These are phyloP conservation scores for Vitellaria paradoxa DNA, from an alignment of 179 eudicot genomes.

Conservation along the genomic window DNA sequence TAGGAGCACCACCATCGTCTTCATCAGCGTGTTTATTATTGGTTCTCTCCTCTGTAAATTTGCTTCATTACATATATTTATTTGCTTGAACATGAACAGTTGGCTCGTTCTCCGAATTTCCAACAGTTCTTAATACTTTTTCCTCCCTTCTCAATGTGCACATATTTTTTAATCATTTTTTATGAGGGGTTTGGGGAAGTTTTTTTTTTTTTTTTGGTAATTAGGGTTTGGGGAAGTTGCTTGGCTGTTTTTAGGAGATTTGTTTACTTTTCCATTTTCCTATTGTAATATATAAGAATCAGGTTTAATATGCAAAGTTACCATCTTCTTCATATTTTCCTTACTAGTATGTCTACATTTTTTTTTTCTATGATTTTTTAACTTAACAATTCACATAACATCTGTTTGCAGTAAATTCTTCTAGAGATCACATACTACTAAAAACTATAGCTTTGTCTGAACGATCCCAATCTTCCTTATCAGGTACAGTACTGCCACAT, in stretches of 20 bases:
- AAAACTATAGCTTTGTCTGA: too few species aligned
- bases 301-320: neutral
- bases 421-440: constrained; percentile 35
- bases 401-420: constrained; percentile 34
- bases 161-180: neutral
- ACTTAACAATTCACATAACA: neutral
- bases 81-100: neutral
- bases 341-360: neutral
- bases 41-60: neutral
- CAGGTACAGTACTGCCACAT: constrained; percentile 39
- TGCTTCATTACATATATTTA: neutral
- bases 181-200: too few species aligned
- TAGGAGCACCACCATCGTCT: neutral
- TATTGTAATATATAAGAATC: neutral
- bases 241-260: neutral
- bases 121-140: neutral
- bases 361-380: neutral
- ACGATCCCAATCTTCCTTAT: constrained; percentile 39
- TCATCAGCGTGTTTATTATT: neutral
- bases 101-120: constrained; percentile 2
- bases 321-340: neutral
- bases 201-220: too few species aligned
- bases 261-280: neutral
- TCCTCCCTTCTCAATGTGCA: neutral
- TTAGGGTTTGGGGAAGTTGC: neutral